A percentile compares a stretch with the other conserved stretches of the same genome.
These are phyloP conservation scores for Crotalaria pallida DNA, from an alignment of 306 rosid genomes.

Conservation along the genomic window DNA sequence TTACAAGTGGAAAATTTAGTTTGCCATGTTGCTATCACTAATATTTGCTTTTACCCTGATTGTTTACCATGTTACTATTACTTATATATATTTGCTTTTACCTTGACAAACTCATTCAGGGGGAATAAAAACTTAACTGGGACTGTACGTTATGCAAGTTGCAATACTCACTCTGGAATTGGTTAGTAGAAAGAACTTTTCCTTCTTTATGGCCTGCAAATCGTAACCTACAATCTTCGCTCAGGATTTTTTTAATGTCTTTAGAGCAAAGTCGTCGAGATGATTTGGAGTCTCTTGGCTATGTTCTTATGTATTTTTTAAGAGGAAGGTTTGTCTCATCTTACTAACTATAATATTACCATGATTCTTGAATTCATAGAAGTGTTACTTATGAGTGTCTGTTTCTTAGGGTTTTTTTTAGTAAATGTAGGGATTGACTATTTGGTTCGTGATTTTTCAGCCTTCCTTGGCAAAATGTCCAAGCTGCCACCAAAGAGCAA, in stretches of 20 bases:
- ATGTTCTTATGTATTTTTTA: slow-evolving; percentile 76
- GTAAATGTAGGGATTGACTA: slow-evolving; percentile 12
- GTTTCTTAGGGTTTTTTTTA: not conserved
- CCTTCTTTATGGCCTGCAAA: not conserved
- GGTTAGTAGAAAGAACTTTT: slow-evolving; percentile 40
- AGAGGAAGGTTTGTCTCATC: slow-evolving; percentile 66
- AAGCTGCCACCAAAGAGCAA: slow-evolving; percentile 67
- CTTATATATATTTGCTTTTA: slow-evolving; percentile 22
- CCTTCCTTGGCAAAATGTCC: slow-evolving; percentile 94
- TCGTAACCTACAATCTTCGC: slow-evolving; percentile 8
- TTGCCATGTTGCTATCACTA: too few species aligned
- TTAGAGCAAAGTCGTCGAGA: slow-evolving; percentile 91
- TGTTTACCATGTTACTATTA: not conserved
- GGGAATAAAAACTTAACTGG: slow-evolving; percentile 80
- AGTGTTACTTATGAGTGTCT: slow-evolving; percentile 1
- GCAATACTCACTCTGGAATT: slow-evolving; percentile 67
- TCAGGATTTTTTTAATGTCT: slow-evolving; percentile 7
- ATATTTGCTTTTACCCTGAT: too few species aligned
- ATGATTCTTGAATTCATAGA: not conserved
- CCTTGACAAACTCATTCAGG: slow-evolving; percentile 43
- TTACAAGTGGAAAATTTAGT: too few species aligned
- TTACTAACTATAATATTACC: not conserved
- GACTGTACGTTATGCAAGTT: slow-evolving; percentile 80
- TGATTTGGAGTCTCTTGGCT: slow-evolving; percentile 90
- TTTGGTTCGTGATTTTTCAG: slow-evolving; percentile 40